Conservation (phyloP, 257 asterid species). For the Ophiorrhiza pumila region DNA sequence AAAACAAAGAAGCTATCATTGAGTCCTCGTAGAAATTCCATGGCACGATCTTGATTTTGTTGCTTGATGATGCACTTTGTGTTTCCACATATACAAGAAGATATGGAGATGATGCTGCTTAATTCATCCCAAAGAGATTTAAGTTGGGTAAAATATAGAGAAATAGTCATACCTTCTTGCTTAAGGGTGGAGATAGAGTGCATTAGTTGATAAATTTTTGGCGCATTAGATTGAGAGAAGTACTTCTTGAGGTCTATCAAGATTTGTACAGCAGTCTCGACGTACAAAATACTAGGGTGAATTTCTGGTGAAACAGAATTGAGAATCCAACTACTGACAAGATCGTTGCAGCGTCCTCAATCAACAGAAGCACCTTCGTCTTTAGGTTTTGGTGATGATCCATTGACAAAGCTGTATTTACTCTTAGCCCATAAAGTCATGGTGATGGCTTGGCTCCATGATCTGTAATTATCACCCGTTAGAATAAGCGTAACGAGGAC, state of each 20-base stretch:
- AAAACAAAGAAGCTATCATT: neutral
- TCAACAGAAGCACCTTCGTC: neutral
- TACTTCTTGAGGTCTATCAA: neutral
- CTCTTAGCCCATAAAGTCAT: no score
- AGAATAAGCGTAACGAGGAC: no score
- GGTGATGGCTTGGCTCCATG: no score
- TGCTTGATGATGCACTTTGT: neutral
- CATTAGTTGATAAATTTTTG: neutral
- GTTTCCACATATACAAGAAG: constrained; percentile 7
- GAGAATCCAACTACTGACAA: constrained; percentile 17
- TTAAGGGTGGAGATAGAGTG: constrained; percentile 3
- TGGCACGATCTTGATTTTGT: constrained; percentile 12
- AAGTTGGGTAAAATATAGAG: constrained; percentile 5
- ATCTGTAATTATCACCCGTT: no score
- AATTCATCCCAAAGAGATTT: no score
- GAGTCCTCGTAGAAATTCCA: constrained; percentile 14
- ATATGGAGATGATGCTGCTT: neutral
- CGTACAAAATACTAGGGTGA: constrained; percentile 8
- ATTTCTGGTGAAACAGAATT: constrained; percentile 11
- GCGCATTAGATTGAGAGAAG: neutral
- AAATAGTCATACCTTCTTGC: neutral
- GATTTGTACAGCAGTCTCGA: constrained; percentile 4
- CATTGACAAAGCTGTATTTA: constrained; percentile 11
- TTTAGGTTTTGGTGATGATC: neutral
- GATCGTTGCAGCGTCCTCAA: constrained; percentile 11